phyloP scores from a whole-genome alignment of 495 filamentous ascomycete species.

The Aspergillus kassunensis region DNA sequence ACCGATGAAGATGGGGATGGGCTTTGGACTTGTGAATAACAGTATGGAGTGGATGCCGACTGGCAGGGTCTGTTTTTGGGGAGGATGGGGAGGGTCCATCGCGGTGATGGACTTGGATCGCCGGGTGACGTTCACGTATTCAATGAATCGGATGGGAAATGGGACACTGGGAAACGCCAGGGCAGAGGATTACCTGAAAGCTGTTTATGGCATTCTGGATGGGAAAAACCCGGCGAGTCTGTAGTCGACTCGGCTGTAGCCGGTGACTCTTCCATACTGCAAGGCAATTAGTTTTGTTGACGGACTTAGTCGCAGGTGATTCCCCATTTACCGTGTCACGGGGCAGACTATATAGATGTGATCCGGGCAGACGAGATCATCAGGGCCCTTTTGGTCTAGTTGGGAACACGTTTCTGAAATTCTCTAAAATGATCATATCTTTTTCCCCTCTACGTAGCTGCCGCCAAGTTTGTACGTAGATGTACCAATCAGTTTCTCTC shows the following conservation, averaged over 20 bases:
- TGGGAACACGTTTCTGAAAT: no score
- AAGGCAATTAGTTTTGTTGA: no score
- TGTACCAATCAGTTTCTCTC: no score
- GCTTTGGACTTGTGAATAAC: slow-evolving; percentile 24
- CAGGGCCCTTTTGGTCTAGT: no score
- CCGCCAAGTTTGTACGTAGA: no score
- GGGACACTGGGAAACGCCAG: slow-evolving; percentile 27
- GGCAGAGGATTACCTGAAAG: slow-evolving; percentile 29
- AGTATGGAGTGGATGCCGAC: slow-evolving; percentile 24
- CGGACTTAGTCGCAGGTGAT: no score
- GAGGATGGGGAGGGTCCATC: slow-evolving; percentile 42
- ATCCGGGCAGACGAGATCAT: no score
- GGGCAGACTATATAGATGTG: no score
- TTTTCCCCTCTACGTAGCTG: no score
- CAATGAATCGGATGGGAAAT: slow-evolving; percentile 40
- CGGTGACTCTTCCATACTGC: no score
- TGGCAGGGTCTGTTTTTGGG: slow-evolving; percentile 37
- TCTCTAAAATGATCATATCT: no score
- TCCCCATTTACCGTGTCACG: no score
- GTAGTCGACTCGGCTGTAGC: background rate
- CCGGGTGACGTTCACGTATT: slow-evolving; percentile 38
- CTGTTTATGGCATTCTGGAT: slow-evolving; percentile 32
- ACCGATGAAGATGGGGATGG: slow-evolving; percentile 33
- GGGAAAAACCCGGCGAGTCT: background rate
- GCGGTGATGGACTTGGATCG: slow-evolving; percentile 40